Evolutionary conservation across 306 rosid genomes (phyloP), one percentile per base, ranked within the genome.

Genomic region (Cucurbita moschata): DNA sequence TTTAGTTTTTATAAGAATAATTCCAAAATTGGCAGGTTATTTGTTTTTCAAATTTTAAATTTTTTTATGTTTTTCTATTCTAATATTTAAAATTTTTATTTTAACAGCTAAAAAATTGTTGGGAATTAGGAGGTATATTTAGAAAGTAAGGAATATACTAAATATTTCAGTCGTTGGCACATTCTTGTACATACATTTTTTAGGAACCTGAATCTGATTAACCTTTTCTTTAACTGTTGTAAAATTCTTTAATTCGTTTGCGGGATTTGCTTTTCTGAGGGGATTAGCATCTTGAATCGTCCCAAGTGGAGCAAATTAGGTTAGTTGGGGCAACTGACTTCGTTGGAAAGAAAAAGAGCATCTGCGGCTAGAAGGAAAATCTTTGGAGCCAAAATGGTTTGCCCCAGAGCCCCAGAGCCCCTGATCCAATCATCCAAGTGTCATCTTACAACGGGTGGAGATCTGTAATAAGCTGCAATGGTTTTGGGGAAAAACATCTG

Each of bases 401-500:
- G 8, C 9, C 3, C n/a, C 15, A 65, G 19, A 19, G 8, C 9
- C 3, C n/a, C 15, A 65, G 19, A 19, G 5, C 35, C 35, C 7
- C 7, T 6, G 26, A 23, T n/a, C 54, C 52, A 23, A 50, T 0
- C 1, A 53, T n/a, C 2, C 18, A 50, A 15, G 10, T 38, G 75
- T 38, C 76, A 42, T 37, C 71, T 60, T 15, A 68, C 76, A 35
- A 73, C 52, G n/a, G 86, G 86, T 18, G 93, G 88, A 12, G 83
- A 77, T 78, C 98, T 85, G 83, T 93, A 88, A 83, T 90, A 93
- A 42, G 98, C 92, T 15, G 93, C 92, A 62, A 90, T 84, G 0
- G 92, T 88, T 4, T 80, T 91, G 4, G 98, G 96, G 64, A 93
- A 90, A 85, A 93, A 90, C 98, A 93, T 93, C 75, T 93, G 98